Evolutionary conservation across 2,329 filamentous ascomycete species (phyloP).

Genomic region (Pseudogymnoascus sp.): DNA sequence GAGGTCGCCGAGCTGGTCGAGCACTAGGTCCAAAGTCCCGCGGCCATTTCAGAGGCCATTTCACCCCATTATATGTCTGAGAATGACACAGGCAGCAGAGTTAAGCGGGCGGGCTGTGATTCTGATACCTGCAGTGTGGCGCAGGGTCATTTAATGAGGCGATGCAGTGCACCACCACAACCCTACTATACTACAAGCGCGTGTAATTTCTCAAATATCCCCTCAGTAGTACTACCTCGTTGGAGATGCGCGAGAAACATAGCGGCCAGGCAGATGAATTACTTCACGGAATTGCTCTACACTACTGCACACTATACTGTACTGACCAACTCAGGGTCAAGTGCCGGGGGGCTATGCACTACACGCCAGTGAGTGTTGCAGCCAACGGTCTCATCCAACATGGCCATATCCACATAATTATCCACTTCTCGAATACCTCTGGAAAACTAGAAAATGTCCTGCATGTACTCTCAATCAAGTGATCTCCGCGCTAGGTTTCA

Average conservation of each 20-base stretch:
- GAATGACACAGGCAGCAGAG: background rate
- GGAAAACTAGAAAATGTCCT: background rate
- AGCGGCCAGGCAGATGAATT: background rate
- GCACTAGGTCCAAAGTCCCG: background rate
- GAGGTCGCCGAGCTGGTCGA: background rate
- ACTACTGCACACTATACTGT: background rate
- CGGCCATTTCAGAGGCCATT: background rate
- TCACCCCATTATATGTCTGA: background rate
- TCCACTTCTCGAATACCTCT: background rate
- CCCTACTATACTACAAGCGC: background rate
- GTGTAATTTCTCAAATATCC: background rate
- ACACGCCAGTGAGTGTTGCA: background rate
- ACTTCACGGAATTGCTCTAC: background rate
- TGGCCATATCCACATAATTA: too few relatives aligned
- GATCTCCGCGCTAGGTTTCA: background rate
- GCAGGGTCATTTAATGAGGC: background rate
- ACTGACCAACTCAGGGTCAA: background rate
- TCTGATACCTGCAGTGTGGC: background rate
- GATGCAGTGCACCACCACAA: background rate
- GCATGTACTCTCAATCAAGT: background rate
- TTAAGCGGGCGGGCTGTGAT: background rate
- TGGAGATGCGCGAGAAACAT: background rate
- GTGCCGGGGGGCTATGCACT: background rate
- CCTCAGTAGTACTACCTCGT: background rate
- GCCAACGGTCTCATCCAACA: background rate